Evolutionary conservation across 352 stramenopile genomes (phyloP), one percentile per base, ranked within the genome.

Genomic region (Discostella stelligera): DNA sequence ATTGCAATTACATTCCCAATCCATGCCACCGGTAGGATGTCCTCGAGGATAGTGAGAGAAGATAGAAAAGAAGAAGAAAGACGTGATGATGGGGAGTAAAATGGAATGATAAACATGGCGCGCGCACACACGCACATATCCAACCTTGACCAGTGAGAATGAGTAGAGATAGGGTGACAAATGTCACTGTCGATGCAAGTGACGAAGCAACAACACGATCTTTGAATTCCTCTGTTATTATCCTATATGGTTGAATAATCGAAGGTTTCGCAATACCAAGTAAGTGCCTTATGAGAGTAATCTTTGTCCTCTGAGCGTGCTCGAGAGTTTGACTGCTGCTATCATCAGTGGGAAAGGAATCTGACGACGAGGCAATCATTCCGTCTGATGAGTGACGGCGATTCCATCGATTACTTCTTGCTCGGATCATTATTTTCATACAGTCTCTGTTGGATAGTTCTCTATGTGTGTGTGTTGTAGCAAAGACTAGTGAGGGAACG

Each of bases 1-100:
- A 75, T 25, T 39, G 64, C 65, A 10, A 80, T 37, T 1, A 80
- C 64, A 55, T 74, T 80, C n/a, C 71, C 71, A 41, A 80, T 74
- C 71, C 71, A 80, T 3, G 71, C 20, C 14, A 58, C 52, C 2
- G 61, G 71, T 18, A 74, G 13, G 14, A 39, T 30, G 5, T 46
- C 62, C 44, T 44, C 13, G 37, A 44, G 62, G 21, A 16, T 4
- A 50, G 18, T 21, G 16, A 52, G 9, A 53, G 14, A 23, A 53
- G 5, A 4, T 23, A 20, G 6, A 53, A 23, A 53, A 53, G 46
- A 53, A 21, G 14, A 21, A 10, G 18, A 3, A 3, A 20, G 18
- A 53, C 6, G 11, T 14, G 37, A 54, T 16, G 48, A 21, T 25
- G 52, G 14, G 18, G 50, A 46, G 20, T 3, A 65, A 50, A 30